phyloP scores from a whole-genome alignment of 768 basidiomycete genomes.

The Agaricus subrufescens region DNA sequence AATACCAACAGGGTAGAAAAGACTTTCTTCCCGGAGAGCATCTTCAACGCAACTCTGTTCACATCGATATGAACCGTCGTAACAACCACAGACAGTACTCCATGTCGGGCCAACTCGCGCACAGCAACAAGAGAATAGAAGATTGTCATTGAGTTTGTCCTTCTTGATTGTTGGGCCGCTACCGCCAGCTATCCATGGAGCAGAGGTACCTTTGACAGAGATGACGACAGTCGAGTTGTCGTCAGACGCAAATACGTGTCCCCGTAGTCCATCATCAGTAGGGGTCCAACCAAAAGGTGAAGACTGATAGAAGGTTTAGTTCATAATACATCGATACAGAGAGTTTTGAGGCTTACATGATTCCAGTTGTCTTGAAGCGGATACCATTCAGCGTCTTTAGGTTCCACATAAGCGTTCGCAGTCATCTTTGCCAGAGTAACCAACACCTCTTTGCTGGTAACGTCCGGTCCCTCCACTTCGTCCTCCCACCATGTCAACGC shows the following conservation, averaged over 20 bases:
- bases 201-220: conserved; percentile 91
- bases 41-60: conserved; percentile 77
- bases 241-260: conserved; percentile 82
- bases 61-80: conserved; percentile 70
- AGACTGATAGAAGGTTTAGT: conserved; percentile 31
- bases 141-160: conserved; percentile 93
- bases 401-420: conserved; percentile 69
- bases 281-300: conserved; percentile 88
- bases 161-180: conserved; percentile 82
- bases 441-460: conserved; percentile 66
- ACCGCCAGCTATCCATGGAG: conserved; percentile 57
- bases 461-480: conserved; percentile 66
- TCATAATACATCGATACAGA: not conserved
- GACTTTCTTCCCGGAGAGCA: conserved; percentile 70
- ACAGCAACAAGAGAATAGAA: conserved; percentile 96
- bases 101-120: conserved; percentile 93
- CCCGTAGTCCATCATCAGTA: conserved; percentile 84
- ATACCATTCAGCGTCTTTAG: conserved; percentile 64
- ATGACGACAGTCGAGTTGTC: conserved; percentile 86
- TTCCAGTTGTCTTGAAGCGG: conserved; percentile 61
- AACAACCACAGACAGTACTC: conserved; percentile 90
- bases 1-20: conserved; percentile 85
- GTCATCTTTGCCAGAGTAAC: conserved; percentile 86
- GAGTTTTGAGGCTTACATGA: conserved; percentile 29
- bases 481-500: conserved; percentile 58